Percentiles rank a stretch among this genome's conserved stretches.
These are phyloP conservation scores for Jaapia argillacea DNA, from an alignment of 768 basidiomycete genomes.

Conservation along the genomic window DNA sequence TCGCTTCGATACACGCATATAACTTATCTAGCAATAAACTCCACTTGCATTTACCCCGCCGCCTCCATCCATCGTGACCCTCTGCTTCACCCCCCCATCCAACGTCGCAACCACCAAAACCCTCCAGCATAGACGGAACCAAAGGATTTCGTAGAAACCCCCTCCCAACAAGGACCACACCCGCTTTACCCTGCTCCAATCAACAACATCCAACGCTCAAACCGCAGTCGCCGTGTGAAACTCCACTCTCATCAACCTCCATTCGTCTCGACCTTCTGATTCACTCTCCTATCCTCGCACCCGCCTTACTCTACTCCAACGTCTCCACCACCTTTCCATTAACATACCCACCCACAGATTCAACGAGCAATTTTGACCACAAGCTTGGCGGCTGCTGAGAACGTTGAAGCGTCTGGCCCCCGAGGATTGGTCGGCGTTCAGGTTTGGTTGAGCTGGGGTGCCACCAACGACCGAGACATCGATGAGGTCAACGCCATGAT, in stretches of 20 bases:
- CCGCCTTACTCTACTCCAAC: too few relatives aligned
- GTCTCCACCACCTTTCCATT: too few relatives aligned
- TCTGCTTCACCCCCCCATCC: constrained; percentile 59
- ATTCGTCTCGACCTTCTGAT: constrained; percentile 87
- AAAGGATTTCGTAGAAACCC: constrained; percentile 86
- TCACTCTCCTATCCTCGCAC: too few relatives aligned
- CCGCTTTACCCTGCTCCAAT: constrained; percentile 81
- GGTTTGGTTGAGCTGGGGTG: constrained; percentile 30
- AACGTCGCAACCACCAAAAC: constrained; percentile 59
- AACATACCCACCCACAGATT: too few relatives aligned
- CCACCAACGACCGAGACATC: too few relatives aligned
- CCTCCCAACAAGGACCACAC: constrained; percentile 62
- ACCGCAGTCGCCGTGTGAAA: constrained; percentile 67
- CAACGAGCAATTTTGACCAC: constrained; percentile 76
- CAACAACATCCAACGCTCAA: constrained; percentile 82
- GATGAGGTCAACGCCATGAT: too few relatives aligned
- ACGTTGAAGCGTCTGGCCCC: constrained; percentile 59
- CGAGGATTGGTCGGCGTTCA: too few relatives aligned
- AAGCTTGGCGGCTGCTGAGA: constrained; percentile 66
- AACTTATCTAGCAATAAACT: too few relatives aligned
- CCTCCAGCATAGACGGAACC: constrained; percentile 75
- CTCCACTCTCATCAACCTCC: too few relatives aligned
- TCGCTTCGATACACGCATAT: constrained; percentile 21
- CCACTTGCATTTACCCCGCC: too few relatives aligned
- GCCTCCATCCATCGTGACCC: constrained; percentile 31